A percentile compares a stretch with the other conserved stretches of the same genome.
phyloP scores from a whole-genome alignment of 768 basidiomycete genomes.

The Mycena galericulata region DNA sequence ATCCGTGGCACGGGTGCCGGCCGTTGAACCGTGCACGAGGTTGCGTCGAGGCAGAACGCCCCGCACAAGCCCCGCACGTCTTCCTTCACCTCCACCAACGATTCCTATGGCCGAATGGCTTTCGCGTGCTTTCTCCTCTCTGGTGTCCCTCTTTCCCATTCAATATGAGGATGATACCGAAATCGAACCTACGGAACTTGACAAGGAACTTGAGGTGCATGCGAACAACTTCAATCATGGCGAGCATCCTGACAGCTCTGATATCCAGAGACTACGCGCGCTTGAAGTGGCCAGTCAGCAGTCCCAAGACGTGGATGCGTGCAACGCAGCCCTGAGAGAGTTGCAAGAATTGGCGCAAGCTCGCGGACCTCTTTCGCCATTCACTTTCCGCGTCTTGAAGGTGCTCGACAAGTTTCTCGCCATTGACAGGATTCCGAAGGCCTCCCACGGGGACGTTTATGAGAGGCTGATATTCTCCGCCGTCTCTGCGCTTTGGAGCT shows the following conservation, averaged over 20 bases:
- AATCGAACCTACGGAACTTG: slow-evolving; percentile 6
- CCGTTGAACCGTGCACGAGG: too few species aligned
- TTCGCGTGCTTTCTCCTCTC: not conserved
- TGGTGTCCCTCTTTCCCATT: not conserved
- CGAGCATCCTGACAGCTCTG: not conserved
- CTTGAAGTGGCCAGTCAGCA: slow-evolving; percentile 19
- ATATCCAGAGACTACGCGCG: slow-evolving; percentile 7
- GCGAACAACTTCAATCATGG: not conserved
- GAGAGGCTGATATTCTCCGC: slow-evolving; percentile 17
- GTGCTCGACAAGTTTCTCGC: slow-evolving; percentile 16
- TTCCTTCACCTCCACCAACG: too few species aligned
- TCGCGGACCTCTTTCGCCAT: slow-evolving; percentile 5
- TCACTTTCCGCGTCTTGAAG: slow-evolving; percentile 4
- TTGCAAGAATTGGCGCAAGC: slow-evolving; percentile 13
- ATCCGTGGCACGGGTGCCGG: too few species aligned
- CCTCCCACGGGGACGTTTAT: not conserved
- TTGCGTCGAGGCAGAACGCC: too few species aligned
- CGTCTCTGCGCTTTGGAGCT: slow-evolving; percentile 18
- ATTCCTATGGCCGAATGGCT: too few species aligned
- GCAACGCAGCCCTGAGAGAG: not conserved
- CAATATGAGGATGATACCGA: slow-evolving; percentile 7
- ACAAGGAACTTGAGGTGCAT: slow-evolving; percentile 11
- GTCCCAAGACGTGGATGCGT: slow-evolving; percentile 4
- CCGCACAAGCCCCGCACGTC: too few species aligned
- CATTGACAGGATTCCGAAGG: slow-evolving; percentile 19